Conservation (phyloP, 2,329 filamentous ascomycete species). For the Epichloe festucae region DNA sequence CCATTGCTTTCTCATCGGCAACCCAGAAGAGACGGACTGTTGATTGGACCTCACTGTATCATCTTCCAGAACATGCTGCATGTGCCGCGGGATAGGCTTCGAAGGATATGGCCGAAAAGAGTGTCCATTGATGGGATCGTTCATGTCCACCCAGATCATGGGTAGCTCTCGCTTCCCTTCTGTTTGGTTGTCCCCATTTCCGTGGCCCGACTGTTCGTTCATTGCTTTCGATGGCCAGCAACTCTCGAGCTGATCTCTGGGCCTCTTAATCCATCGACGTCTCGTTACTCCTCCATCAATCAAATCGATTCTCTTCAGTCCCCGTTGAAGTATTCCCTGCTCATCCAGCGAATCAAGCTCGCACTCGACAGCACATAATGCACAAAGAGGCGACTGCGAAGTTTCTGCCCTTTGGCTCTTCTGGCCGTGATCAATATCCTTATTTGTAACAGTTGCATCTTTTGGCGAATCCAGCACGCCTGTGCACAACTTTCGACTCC, state of each 20-base stretch:
- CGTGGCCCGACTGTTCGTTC: background rate
- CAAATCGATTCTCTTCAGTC: slow-evolving; percentile 28
- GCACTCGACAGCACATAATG: slow-evolving; percentile 28
- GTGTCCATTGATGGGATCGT: slow-evolving; percentile 32
- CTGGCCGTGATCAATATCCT: slow-evolving; percentile 2
- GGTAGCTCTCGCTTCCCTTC: slow-evolving; percentile 11
- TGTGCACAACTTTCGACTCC: slow-evolving; percentile 24
- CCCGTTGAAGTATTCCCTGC: slow-evolving; percentile 24
- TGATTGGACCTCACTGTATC: too few relatives aligned
- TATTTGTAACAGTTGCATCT: slow-evolving; percentile 18
- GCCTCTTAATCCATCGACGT: slow-evolving; percentile 23
- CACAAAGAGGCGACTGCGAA: slow-evolving; percentile 35
- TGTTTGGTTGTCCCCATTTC: slow-evolving; percentile 9
- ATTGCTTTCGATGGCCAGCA: background rate
- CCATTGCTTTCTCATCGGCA: background rate
- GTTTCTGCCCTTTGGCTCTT: slow-evolving; percentile 26
- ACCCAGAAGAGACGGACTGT: background rate
- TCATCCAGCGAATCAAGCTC: slow-evolving; percentile 23
- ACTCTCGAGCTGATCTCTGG: slow-evolving; percentile 11
- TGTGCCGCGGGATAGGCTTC: slow-evolving; percentile 38
- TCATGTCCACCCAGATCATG: slow-evolving; percentile 36
- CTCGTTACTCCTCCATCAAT: slow-evolving; percentile 34
- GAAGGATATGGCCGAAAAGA: slow-evolving; percentile 34
- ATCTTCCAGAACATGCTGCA: slow-evolving; percentile 17
- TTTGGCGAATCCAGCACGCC: slow-evolving; percentile 19